Base-by-base conservation (phyloP, 2,329 filamentous ascomycete genomes). In the Apiospora rasikravindrae region DNA sequence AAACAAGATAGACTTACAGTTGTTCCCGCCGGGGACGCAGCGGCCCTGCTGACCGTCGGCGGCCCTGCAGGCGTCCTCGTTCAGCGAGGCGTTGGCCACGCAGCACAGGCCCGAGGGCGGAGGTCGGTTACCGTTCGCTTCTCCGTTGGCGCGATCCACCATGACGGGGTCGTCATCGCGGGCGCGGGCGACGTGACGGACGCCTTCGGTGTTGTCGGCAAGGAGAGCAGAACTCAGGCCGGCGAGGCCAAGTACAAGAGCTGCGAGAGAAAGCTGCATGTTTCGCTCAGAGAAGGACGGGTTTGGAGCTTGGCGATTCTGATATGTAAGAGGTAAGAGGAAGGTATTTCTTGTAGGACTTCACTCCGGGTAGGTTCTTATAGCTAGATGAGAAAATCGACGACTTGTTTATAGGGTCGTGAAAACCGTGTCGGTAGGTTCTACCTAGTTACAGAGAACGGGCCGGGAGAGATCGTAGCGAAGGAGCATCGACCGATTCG, bases 11-110 rank as follows among this genome's bases (percentile, higher is more conserved):
- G 19, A 57, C 73, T 70, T 57, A 73, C 73, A 73, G 44, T 24
- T 29, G 29, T 73, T 71, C 29, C 73, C 73, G 24, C 73, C 73
- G 26, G 73, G 73, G 19, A 74, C 73, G 57, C 73, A 74, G 44
- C 73, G 70, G 49, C 73, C 73, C 11, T 44, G 16, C 45, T 47
- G 40, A 24, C 73, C 73, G 53, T 69, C 53, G 14, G 61, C 44
- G 22, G 69, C 66, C 8, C 26, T 72, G 72, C 73, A 74, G 29
- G 69, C 6, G 69, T 74, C 73, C 67, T 74, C 68, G 69, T 73
- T 74, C 40, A 74, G 68, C 40, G 69, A 71, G 19, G 72, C 73
- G 67, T 72, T 72, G 69, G 72, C 70, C 37, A 73, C 69, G 67
- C 73, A 74, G 72, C 73, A 74, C 33, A 66, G 16, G 69, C 73